phyloP scores from a whole-genome alignment of 148 eudicot species.

The Cornus florida region DNA sequence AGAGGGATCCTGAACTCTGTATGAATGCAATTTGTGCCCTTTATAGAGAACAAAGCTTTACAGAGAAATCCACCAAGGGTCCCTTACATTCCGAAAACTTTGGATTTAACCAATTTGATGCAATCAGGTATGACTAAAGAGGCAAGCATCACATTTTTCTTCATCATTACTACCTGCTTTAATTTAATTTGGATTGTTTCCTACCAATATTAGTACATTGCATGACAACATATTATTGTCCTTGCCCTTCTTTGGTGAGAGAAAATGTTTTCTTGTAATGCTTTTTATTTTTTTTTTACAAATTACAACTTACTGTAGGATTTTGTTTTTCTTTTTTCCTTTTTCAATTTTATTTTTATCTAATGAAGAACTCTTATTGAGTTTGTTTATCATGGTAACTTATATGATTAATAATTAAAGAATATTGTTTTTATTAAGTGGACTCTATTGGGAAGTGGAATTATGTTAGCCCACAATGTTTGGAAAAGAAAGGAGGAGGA shows the following conservation, averaged over 20 bases:
- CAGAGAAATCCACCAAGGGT: not conserved
- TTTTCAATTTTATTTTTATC: not conserved
- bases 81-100: not conserved
- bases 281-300: too few relatives aligned
- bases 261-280: too few relatives aligned
- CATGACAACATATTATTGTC: not conserved
- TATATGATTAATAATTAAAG: not conserved
- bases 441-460: not conserved
- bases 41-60: slow-evolving; percentile 27
- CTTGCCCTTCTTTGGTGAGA: not conserved
- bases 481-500: not conserved
- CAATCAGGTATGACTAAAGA: slow-evolving; percentile 18
- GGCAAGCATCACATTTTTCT: not conserved
- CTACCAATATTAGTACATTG: not conserved
- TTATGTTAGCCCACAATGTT: not conserved
- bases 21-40: slow-evolving; percentile 56
- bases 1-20: slow-evolving; percentile 36
- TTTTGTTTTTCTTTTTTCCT: too few relatives aligned
- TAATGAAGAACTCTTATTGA: not conserved
- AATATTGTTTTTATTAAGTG: too few relatives aligned
- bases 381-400: not conserved
- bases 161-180: not conserved
- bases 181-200: too few relatives aligned
- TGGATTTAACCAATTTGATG: slow-evolving; percentile 3
- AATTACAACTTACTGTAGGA: too few relatives aligned